Evolutionary conservation across 148 eudicot genomes (phyloP), one percentile per base, ranked within the genome.

Genomic region (Nepenthes mirabilis): DNA sequence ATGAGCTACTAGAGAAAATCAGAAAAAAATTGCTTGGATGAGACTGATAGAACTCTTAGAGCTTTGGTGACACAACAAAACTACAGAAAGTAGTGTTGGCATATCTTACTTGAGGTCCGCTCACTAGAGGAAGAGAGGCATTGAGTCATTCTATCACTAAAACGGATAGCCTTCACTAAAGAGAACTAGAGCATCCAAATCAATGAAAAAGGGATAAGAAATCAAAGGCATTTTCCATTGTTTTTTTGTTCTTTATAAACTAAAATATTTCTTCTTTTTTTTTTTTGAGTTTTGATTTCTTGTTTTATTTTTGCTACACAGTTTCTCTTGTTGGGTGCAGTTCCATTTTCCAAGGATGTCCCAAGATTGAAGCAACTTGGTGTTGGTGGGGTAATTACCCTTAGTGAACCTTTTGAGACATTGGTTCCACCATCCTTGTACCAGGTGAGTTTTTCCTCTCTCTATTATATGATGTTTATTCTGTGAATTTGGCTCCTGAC

Each of bases 361-460:
- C 76, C 74, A 5, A 70, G 70, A 5, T 69, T 87, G 79, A 87
- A 80, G 77, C 61, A 72, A 61, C 82, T 82, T 65, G 90, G 90
- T 72, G 95, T 87, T 70, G 76, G 90, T 52, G 90, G 85, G 64
- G 95, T 87, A 37, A 80, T 87, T 61, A 87, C 95, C 32, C 87
- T 87, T 23, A 87, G 79, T 53, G 95, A 87, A 68, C 88, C 87
- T 1, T 87, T 77, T 69, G 95, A 87, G 72, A 87, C 95, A 14
- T 67, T 87, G 79, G 95, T 87, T 57, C 73, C 85, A 1, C 57
- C 90, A 37, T 74, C 85, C 0, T 58, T 87, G 66, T 87, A 87
- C 65, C 47, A 76, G 69, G 95, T 87, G 14, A 75, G 83, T 74
- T 58, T 3, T 54, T 55, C 58, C 23, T 23, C 23, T 23, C 23